Evolutionary conservation across 2,329 filamentous ascomycete species (phyloP), one percentile per base, ranked within the genome.

Genomic region (Emmonsiellopsis sp.): DNA sequence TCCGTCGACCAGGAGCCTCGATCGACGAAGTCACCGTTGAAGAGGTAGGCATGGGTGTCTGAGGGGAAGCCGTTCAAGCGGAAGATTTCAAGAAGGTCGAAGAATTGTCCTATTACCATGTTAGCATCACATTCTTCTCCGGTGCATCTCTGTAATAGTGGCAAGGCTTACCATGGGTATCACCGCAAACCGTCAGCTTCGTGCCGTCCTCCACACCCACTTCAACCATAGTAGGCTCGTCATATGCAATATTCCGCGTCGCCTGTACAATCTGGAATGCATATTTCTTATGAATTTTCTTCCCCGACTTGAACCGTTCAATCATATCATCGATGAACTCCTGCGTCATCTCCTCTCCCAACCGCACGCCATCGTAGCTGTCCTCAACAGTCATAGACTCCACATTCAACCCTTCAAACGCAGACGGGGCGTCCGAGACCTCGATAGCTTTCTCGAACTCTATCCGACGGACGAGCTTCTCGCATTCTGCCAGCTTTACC

Each of bases 241-340:
- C 84, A 69, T 92, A 91, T 45, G 95, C 85, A 54, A 98, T 81
- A 58, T 95, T 85, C 76, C 87, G 89, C 62, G 94, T 88, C 5
- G 88, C 87, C 62, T 96, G 75, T 63, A 98, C 80, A 66, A 98
- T 98, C 74, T 96, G 89, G 77, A 92, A 97, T 60, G 92, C 93
- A 67, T 96, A 98, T 80, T 97, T 98, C 74, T 83, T 85, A 71
- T 93, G 89, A 54, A 98, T 80, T 73, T 89, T 92, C 80, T 98
- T 97, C 67, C 93, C 93, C 50, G 82, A 85, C 80, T 94, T 95
- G 80, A 98, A 98, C 34, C 93, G 79, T 70, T 93, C 82, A 54
- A 89, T 92, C 92, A 97, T 96, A 74, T 98, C 92, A 63, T 94
- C 87, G 63, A 98, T 88, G 66, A 98, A 98, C 64, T 96, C 92